A percentile compares a stretch with the other conserved stretches of the same genome.
Conservation (phyloP, 345 rosid genomes). For the Pistacia atlantica region DNA sequence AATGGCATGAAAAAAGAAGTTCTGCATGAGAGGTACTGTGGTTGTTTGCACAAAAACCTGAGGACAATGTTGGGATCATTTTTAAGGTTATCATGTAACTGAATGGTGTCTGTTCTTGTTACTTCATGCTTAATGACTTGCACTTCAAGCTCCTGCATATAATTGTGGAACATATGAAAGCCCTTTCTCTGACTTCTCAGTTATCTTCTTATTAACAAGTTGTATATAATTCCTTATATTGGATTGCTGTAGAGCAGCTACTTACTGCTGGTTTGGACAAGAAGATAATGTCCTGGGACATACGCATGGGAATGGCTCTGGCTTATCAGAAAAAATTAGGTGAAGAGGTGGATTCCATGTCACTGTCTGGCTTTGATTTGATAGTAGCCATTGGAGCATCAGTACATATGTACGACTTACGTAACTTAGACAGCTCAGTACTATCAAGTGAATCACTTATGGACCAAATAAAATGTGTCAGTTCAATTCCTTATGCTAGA, state of each 20-base stretch:
- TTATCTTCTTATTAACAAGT: neutral
- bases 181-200: neutral
- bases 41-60: neutral
- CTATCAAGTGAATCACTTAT: constrained; percentile 48
- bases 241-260: constrained; percentile 54
- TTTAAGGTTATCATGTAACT: constrained; percentile 4
- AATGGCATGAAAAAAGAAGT: neutral
- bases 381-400: constrained; percentile 65
- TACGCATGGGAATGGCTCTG: constrained; percentile 37
- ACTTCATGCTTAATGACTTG: neutral
- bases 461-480: constrained; percentile 58
- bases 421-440: constrained; percentile 55
- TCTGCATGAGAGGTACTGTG: neutral
- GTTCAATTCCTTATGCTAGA: constrained; percentile 46
- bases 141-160: neutral
- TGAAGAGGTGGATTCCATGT: constrained; percentile 64
- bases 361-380: constrained; percentile 66
- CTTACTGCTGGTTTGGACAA: constrained; percentile 82
- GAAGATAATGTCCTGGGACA: constrained; percentile 73
- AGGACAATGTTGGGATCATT: neutral
- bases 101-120: neutral
- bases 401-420: constrained; percentile 61
- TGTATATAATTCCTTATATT: neutral
- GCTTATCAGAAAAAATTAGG: constrained; percentile 28
- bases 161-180: neutral